Percentiles rank a stretch among this genome's conserved stretches.
These are phyloP conservation scores for Viola odorata DNA, from an alignment of 345 rosid genomes.

Conservation along the genomic window DNA sequence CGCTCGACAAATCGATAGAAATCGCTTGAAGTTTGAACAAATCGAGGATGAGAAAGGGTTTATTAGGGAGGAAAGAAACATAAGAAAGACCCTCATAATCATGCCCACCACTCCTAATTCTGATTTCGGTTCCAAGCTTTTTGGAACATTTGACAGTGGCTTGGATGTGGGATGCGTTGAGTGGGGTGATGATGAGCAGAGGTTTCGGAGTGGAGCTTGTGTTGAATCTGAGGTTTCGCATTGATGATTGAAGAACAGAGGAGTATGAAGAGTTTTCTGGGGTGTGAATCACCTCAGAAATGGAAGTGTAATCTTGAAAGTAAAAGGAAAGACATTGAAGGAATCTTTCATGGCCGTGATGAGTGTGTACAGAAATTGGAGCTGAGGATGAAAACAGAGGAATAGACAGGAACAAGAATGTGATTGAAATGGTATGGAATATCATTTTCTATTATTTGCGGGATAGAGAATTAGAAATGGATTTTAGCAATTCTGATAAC, in stretches of 20 bases:
- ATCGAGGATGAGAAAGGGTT: constrained; percentile 15
- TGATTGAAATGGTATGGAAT: no score
- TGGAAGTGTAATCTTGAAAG: constrained; percentile 1
- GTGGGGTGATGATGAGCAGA: constrained; percentile 8
- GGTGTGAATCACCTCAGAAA: constrained; percentile 9
- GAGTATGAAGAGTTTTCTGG: constrained; percentile 8
- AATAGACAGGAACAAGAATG: not conserved
- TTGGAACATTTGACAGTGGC: constrained; percentile 6
- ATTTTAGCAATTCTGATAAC: no score
- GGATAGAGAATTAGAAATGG: no score
- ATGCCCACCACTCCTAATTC: constrained; percentile 17
- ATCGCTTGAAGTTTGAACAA: constrained; percentile 12
- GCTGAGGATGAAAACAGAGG: not conserved
- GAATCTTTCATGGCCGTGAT: not conserved
- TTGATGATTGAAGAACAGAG: constrained; percentile 7
- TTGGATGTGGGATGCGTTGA: constrained; percentile 12
- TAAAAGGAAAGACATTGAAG: constrained; percentile 1
- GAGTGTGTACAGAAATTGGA: not conserved
- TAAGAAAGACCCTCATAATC: constrained; percentile 21
- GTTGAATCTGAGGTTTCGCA: constrained; percentile 16
- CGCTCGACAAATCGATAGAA: not conserved
- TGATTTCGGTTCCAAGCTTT: constrained; percentile 6
- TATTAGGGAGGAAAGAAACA: not conserved
- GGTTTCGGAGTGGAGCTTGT: constrained; percentile 14
- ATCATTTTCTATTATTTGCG: not conserved